Evolutionary conservation across 2,329 filamentous ascomycete genomes (phyloP), one percentile per base, ranked within the genome.

Genomic region (Tolypocladium pustulatum): DNA sequence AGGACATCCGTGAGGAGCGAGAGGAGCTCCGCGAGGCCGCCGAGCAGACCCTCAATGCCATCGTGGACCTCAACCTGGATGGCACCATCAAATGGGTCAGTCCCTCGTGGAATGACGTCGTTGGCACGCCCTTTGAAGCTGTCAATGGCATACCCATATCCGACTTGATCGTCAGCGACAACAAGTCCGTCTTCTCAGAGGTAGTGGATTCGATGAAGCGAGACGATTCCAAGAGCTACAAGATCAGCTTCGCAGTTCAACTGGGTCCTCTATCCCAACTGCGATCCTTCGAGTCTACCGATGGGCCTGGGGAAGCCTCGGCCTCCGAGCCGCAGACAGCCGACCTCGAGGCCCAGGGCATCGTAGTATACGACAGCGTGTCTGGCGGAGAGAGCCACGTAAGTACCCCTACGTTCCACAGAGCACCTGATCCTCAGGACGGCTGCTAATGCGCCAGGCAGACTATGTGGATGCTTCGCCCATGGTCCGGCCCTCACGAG

Each of bases 391-490:
- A 94, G 71, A 94, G 90, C 68, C 93, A 97, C 79, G 91, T 95
- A 82, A 79, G 89, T 81, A 4, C 20, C 25, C 22, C 2, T n/a
- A 7, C 10, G 4, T 56, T 10, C 46, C 34, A 7, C 22, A 12
- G n/a, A 3, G 15, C 12, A 22, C 6, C 8, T 27, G 10, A 30
- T 22, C 15, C 9, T 43, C 37, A 22, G 2, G 12, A 54, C 54
- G 37, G 38, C 34, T 56, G 57, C 61, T 61, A 52, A 64, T 55
- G 8, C 34, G 22, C 34, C n/a, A 53, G 41, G 17, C 56, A 96
- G 90, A 96, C 91, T 22, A 99, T 99, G 95, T 99, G 94, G 94
- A 99, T 99, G 91, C 85, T 99, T 65, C 89, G 94, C 63, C 94
- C 93, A 2, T 96, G 91, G 74, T 87, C 91, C 46, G 82, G 88